Conservation (phyloP, 1,139 yeast species). For the Suhomyces taliae region DNA sequence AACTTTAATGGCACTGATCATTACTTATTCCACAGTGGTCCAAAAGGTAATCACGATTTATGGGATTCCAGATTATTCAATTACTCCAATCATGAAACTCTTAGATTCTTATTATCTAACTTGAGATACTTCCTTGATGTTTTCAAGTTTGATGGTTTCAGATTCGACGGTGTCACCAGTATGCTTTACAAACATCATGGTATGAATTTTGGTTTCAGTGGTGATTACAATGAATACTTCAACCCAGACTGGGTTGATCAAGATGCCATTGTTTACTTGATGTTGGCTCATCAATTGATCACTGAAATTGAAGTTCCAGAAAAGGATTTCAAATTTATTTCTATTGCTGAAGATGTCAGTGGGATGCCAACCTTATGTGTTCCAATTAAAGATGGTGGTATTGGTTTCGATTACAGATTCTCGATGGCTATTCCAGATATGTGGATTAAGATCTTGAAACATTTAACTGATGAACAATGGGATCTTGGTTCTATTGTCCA, state of each 20-base stretch:
- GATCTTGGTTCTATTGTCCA: constrained; percentile 77
- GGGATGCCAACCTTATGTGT: constrained; percentile 96
- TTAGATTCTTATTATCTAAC: constrained; percentile 84
- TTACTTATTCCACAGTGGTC: constrained; percentile 88
- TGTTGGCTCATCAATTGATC: constrained; percentile 82
- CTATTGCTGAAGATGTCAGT: constrained; percentile 95
- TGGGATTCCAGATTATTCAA: constrained; percentile 97
- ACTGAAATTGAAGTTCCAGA: constrained; percentile 44
- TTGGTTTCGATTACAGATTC: constrained; percentile 88
- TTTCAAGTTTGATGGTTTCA: constrained; percentile 88
- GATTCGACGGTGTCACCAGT: constrained; percentile 95
- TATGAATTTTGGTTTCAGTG: constrained; percentile 83
- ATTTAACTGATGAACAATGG: constrained; percentile 86
- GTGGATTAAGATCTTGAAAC: constrained; percentile 96
- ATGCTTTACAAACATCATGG: constrained; percentile 95
- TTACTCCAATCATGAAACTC: constrained; percentile 86
- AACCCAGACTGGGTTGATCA: constrained; percentile 79
- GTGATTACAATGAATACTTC: constrained; percentile 89
- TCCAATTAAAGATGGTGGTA: constrained; percentile 73
- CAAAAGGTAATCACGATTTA: constrained; percentile 80
- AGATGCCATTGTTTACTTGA: constrained; percentile 83
- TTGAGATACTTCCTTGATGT: constrained; percentile 81
- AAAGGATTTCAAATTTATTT: constrained; percentile 52
- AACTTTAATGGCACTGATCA: constrained; percentile 94
- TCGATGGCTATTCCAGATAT: constrained; percentile 98